Base-by-base conservation (phyloP, 2,329 filamentous ascomycete species). In the Pochonia chlamydosporia region DNA sequence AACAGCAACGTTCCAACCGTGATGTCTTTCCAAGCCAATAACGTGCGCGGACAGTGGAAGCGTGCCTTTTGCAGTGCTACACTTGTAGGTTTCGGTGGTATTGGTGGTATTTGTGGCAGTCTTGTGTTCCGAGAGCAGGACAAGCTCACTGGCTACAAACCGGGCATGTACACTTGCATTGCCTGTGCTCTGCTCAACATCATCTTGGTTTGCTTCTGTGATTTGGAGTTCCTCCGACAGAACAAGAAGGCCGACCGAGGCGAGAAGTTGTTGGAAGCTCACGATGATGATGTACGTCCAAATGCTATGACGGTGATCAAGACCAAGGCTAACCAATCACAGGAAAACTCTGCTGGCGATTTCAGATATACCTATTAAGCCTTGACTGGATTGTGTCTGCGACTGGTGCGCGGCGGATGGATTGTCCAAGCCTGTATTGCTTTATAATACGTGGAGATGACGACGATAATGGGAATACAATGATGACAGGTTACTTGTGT, bases 41-140 rank as follows among this genome's bases (percentile, higher is more conserved):
- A 95, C 66, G 85, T 95, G 59, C 82, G 87, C 45, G 89, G 88
- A 0, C 88, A 93, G 68, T 95, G 88, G 87, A 95, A 92, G 70
- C 81, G 89, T 41, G 88, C 88, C 1, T 84, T 93, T 55, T 84
- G 81, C 62, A 87, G 81, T 49, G 86, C 88, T 3, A 85, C 83
- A 0, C 75, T 92, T 2, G 85, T 93, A 3, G 85, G 84, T 1
- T 81, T 87, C 43, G 87, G 87, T 7, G 87, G 86, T 3, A 71
- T 95, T 23, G 89, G 89, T 31, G 88, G 89, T 28, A 93, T 93
- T 52, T 79, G 80, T 1, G 87, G 87, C 23, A 81, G 79, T 54
- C 71, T 89, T 48, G 82, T 92, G 10, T 93, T 92, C 67, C 75
- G 82, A 55, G 59, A 67, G 46, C 59, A 81, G 63, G 80, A 83